These are phyloP conservation scores for Trichosporon sp. DNA, from an alignment of 1,284 basidiomycete species.

Conservation along the genomic window DNA sequence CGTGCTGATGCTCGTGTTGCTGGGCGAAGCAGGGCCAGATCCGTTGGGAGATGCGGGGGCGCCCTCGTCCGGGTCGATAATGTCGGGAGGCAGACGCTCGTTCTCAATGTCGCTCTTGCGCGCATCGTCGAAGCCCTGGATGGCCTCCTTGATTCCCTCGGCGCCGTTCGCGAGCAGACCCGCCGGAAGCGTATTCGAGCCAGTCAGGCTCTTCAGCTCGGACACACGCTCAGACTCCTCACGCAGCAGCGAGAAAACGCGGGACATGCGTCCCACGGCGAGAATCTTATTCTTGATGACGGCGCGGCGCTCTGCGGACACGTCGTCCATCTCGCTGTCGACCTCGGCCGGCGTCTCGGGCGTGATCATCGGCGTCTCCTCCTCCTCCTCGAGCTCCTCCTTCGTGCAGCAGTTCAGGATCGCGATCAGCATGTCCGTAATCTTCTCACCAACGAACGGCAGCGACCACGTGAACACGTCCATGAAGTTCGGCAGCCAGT, in stretches of 20 bases:
- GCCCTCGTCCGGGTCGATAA: slow-evolving; percentile 69
- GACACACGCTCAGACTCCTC: slow-evolving; percentile 98
- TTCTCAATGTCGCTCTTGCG: slow-evolving; percentile 99
- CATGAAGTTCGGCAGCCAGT: slow-evolving; percentile 98
- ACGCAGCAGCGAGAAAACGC: slow-evolving; percentile 94
- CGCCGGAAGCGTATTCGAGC: slow-evolving; percentile 76
- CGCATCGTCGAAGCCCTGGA: slow-evolving; percentile 94
- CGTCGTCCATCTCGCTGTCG: slow-evolving; percentile 56
- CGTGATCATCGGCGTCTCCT: slow-evolving; percentile 60
- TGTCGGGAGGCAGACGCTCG: slow-evolving; percentile 90
- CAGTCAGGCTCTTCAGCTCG: slow-evolving; percentile 88
- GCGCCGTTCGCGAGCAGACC: slow-evolving; percentile 85
- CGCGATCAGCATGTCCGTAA: slow-evolving; percentile 94
- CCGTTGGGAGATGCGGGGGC: slow-evolving; percentile 58
- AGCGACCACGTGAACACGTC: slow-evolving; percentile 99
- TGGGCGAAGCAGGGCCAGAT: slow-evolving; percentile 24
- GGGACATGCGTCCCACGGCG: slow-evolving; percentile 93
- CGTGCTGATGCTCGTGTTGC: slow-evolving; percentile 10
- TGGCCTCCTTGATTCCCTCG: slow-evolving; percentile 94
- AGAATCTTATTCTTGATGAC: slow-evolving; percentile 98
- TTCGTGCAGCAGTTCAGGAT: slow-evolving; percentile 92
- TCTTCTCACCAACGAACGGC: slow-evolving; percentile 97
- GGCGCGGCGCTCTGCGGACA: slow-evolving; percentile 72
- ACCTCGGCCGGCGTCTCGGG: slow-evolving; percentile 48
- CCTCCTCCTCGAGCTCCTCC: slow-evolving; percentile 86